Conservation (phyloP, 805 yeast species). For the Lachancea sp. region DNA sequence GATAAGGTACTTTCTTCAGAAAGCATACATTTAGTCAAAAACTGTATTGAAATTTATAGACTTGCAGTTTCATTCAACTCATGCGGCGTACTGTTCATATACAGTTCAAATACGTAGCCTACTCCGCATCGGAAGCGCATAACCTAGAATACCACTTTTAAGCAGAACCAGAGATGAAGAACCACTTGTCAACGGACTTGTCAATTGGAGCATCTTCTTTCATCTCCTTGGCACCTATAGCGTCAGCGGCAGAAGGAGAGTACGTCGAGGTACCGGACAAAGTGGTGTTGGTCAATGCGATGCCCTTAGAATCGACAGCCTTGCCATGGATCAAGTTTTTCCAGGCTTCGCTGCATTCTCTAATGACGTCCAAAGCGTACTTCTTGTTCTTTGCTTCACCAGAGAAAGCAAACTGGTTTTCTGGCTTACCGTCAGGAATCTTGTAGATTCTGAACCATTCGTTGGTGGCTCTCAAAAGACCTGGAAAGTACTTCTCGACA, state of each 20-base stretch:
- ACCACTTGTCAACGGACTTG: conserved; percentile 96
- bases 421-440: conserved; percentile 96
- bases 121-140: too few relatives aligned
- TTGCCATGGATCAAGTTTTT: conserved; percentile 62
- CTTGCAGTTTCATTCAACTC: too few relatives aligned
- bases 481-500: conserved; percentile 85
- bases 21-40: not conserved
- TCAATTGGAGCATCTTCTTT: conserved; percentile 90
- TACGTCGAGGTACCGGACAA: conserved; percentile 50
- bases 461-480: conserved; percentile 85
- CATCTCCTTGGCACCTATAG: conserved; percentile 65
- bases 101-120: too few relatives aligned
- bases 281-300: conserved; percentile 71
- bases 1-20: conserved; percentile 42
- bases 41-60: too few relatives aligned
- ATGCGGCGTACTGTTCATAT: too few relatives aligned
- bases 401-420: conserved; percentile 92
- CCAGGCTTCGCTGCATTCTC: conserved; percentile 86
- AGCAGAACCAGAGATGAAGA: conserved; percentile 84
- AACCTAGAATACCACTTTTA: too few relatives aligned
- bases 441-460: conserved; percentile 99
- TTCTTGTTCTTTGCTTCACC: conserved; percentile 85
- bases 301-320: conserved; percentile 54
- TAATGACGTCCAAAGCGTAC: conserved; percentile 78
- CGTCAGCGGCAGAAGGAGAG: conserved; percentile 41